phyloP scores from a whole-genome alignment of 192 early-diverging fungal genomes.

The Lunasporangiospora selenospora region DNA sequence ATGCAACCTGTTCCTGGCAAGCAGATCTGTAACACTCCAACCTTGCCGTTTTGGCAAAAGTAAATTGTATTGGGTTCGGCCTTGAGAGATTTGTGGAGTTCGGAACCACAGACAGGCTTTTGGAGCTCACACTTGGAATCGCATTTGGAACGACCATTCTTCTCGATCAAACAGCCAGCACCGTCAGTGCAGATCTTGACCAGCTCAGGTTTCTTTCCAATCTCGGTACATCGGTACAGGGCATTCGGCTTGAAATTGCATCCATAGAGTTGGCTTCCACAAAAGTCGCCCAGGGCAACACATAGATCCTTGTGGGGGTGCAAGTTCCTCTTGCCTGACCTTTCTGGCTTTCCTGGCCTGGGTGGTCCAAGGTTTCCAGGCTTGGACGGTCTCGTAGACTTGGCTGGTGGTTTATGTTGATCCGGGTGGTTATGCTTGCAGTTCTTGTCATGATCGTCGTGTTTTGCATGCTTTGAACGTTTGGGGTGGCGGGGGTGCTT shows the following conservation, averaged over 20 bases:
- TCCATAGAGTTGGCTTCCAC: constrained; percentile 5
- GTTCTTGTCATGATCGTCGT: background rate
- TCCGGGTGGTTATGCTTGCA: background rate
- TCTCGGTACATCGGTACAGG: background rate
- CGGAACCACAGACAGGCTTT: constrained; percentile 5
- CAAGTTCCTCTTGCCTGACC: background rate
- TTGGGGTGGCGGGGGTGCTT: constrained; percentile 3
- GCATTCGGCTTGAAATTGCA: constrained; percentile 4
- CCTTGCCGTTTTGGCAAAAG: constrained; percentile 1
- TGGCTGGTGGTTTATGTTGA: too few species aligned
- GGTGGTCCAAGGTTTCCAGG: too few species aligned
- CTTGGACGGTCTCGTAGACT: too few species aligned
- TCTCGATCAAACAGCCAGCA: too few species aligned
- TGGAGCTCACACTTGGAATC: too few species aligned
- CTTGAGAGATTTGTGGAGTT: background rate
- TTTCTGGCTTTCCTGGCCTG: too few species aligned
- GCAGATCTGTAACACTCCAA: constrained; percentile 1
- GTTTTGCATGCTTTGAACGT: background rate
- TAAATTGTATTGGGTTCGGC: background rate
- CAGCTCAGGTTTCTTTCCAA: background rate
- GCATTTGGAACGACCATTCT: too few species aligned
- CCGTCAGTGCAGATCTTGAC: too few species aligned
- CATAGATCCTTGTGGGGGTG: constrained; percentile 10
- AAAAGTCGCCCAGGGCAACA: constrained; percentile 9
- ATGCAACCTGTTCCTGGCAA: constrained; percentile 6